Evolutionary conservation across 106 monocot genomes (phyloP).

Genomic region (Xerophyta viscosa): DNA sequence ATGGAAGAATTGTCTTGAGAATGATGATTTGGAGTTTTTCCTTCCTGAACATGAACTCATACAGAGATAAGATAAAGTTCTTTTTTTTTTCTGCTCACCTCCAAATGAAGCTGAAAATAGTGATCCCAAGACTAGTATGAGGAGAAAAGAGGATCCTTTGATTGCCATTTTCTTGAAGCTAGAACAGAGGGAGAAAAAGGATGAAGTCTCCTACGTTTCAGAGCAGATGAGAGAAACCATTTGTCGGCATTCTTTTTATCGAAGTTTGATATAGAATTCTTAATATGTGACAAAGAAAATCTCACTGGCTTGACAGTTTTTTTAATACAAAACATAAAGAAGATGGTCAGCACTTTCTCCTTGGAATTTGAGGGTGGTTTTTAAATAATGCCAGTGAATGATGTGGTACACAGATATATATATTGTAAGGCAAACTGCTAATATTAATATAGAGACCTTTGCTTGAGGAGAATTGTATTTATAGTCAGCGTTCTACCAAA

Average conservation of each 20-base stretch:
- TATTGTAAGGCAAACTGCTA: no score
- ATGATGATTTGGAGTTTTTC: no score
- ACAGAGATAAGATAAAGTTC: no score
- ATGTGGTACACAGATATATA: no score
- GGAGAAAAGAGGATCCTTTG: conserved; percentile 15
- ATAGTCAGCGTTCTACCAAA: no score
- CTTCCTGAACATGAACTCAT: no score
- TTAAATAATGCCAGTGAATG: no score
- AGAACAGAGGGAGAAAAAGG: background rate
- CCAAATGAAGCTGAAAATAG: conserved; percentile 14
- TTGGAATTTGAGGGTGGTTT: conserved; percentile 7
- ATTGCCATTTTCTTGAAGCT: no score
- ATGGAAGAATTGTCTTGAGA: no score
- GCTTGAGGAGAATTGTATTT: no score
- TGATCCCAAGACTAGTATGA: conserved; percentile 11
- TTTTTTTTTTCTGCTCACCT: no score
- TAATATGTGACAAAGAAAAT: conserved; percentile 8
- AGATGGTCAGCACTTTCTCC: conserved; percentile 29
- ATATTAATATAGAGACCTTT: no score
- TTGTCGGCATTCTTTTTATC: background rate
- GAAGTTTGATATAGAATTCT: conserved; percentile 2
- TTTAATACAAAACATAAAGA: background rate
- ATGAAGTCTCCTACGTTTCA: background rate
- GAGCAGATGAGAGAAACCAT: background rate
- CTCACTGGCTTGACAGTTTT: conserved; percentile 2